Conservation (phyloP, 2,329 filamentous ascomycete genomes). For the Amylocarpus encephaloides region DNA sequence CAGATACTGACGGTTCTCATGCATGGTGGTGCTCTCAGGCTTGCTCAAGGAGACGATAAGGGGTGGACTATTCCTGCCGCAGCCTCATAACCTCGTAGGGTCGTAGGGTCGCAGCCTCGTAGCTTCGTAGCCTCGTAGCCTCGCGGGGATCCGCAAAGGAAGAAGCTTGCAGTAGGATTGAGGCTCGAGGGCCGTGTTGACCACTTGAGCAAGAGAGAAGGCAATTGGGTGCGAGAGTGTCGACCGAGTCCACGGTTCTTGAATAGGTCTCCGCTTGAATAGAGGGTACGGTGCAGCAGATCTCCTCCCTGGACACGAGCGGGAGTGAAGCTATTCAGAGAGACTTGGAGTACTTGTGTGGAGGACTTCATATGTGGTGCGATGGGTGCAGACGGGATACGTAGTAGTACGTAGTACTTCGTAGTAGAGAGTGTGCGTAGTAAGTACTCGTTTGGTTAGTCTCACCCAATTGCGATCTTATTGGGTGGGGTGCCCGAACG, state of each 20-base stretch:
- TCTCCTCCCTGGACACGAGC: neutral
- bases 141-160: neutral
- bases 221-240: neutral
- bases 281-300: neutral
- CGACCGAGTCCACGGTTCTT: neutral
- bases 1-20: constrained; percentile 26
- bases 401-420: no score
- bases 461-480: no score
- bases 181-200: constrained; percentile 5
- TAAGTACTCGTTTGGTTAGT: no score
- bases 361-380: neutral
- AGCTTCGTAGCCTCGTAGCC: neutral
- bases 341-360: neutral
- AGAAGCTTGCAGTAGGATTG: constrained; percentile 1
- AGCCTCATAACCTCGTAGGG: no score
- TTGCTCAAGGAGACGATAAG: neutral
- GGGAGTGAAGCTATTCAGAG: neutral
- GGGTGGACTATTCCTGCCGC: no score
- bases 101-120: no score
- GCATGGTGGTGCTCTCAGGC: constrained; percentile 16
- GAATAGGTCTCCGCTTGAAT: neutral
- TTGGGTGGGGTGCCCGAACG: no score
- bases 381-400: no score
- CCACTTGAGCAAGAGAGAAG: neutral
- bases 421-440: no score